Evolutionary conservation across 108 stramenopile species (phyloP), one percentile per base, ranked within the genome.

Genomic region (Skeletonema tropicum): DNA sequence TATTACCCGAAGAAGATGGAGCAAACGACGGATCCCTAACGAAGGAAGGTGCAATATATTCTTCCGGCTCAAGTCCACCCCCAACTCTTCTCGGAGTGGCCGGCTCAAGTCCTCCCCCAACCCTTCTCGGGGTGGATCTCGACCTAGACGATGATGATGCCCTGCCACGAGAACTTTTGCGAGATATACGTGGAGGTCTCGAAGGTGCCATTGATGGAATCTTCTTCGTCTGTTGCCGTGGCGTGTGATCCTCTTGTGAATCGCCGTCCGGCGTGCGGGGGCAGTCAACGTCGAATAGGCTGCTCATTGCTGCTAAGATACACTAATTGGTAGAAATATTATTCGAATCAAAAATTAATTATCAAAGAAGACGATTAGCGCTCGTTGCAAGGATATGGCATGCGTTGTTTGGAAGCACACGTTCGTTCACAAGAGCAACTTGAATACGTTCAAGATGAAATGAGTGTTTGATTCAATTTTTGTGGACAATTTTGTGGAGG

Each of bases 191-290:
- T 55, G 45, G 66, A 5, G 26, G 45, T 67, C 4, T 42, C 48
- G 31, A 45, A 23, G 63, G 38, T 21, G 63, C 63, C 33, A 35
- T 39, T 8, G 39, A 10, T 14, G 63, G 36, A 64, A 31, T 41
- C 19, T 49, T 35, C 21, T 64, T 32, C 36, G 5, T 32, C 65
- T 38, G 63, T 8, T 64, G 38, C 41, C 48, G 35, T 65, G 52
- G 8, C 36, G 10, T 10, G 41, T 46, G 11, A 25, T 64, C 14
- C 35, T 55, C 35, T 46, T 58, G 39, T 66, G 58, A 42, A 29
- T 67, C 73, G 8, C 69, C 74, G 70, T 82, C 80, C 55, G 80
- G 80, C 23, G 80, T 82, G 41, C 41, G 62, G 55, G 80, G 80
- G 39, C 80, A 82, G 70, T 82, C 80, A 9, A 82, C 70, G 30